Percentiles rank a stretch among this genome's conserved stretches.
Conservation (phyloP, 1,284 basidiomycete species). For the Athelia psychrophila region DNA sequence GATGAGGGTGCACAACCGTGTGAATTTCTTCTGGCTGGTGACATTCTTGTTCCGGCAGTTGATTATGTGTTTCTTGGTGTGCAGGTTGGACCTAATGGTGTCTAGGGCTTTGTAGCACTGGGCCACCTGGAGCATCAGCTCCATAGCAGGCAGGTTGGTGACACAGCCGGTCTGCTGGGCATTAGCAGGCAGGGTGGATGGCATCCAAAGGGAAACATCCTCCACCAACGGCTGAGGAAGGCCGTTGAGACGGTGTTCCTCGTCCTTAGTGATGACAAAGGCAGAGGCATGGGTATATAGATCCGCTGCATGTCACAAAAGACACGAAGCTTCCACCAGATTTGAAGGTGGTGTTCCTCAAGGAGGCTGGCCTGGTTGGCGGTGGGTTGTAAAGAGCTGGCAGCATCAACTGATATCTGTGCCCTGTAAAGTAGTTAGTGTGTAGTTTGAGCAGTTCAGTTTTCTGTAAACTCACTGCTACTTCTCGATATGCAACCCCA, state of each 20-base stretch:
- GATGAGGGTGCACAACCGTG: background rate
- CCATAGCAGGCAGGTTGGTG: conserved; percentile 5
- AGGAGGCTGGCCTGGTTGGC: background rate
- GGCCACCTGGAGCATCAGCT: conserved; percentile 5
- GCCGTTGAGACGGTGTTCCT: background rate
- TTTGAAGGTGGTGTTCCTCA: conserved; percentile 1
- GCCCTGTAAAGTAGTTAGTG: background rate
- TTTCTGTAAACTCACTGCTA: conserved; percentile 10
- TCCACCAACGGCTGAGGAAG: conserved; percentile 3
- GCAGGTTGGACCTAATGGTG: conserved; percentile 4
- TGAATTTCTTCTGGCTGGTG: conserved; percentile 7
- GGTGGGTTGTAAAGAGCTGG: background rate
- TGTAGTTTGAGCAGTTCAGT: background rate
- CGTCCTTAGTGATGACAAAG: background rate
- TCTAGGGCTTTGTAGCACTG: conserved; percentile 6
- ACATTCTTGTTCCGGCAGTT: conserved; percentile 9
- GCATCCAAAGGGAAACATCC: conserved; percentile 8
- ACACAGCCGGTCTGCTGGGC: background rate
- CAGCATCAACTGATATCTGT: background rate
- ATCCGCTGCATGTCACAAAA: conserved; percentile 8
- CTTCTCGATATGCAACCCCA: conserved; percentile 13
- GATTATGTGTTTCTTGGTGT: conserved; percentile 8
- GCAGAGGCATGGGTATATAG: conserved; percentile 7
- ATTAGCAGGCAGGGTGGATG: conserved; percentile 1
- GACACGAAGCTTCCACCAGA: conserved; percentile 2